Evolutionary conservation across 805 yeast species (phyloP), one percentile per base, ranked within the genome.

Genomic region (Priceomyces melissophilus): DNA sequence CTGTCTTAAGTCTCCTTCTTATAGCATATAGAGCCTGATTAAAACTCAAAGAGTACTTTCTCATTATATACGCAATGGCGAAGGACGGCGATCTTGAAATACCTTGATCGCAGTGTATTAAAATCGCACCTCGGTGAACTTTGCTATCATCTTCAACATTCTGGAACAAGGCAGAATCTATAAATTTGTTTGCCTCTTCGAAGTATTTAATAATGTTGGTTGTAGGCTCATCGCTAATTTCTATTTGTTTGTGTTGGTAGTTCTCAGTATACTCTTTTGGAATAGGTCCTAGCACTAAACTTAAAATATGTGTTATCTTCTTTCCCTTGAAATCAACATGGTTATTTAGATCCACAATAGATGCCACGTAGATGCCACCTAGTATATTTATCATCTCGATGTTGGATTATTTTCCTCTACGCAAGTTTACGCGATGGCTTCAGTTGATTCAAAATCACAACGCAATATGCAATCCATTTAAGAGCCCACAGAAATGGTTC

Each of bases 361-460:
- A 79, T 3, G 96, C 89, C 11, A 91, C 61, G 61, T 81, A 86
- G 2, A 91, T 73, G 7, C 82, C 82, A 17, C 95, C 95, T n/a
- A 87, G 61, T n/a, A 89, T 74, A 29, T 35, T 25, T 23, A 35
- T 35, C 38, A 35, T 35, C 10, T 14, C 35, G 16, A 17, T 13
- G 25, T 32, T 20, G 25, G 25, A 8, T 20, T 8, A 8, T n/a
- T n/a, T n/a, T n/a, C 25, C 25, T 20, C 8, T 20, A 20, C 4
- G 25, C 25, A 20, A 4, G 7, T 20, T 20, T 20, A 20, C 25
- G 25, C 25, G 25, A 20, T 20, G 25, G 25, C 25, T 20, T 20
- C 25, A 20, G 25, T 8, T 20, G 25, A 20, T 20, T 20, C 25
- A 20, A 20, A 20, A 5, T 8, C 4, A 20, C 4, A 8, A 8